Conservation (phyloP, 495 filamentous ascomycete species). For the Tuber indicum region DNA sequence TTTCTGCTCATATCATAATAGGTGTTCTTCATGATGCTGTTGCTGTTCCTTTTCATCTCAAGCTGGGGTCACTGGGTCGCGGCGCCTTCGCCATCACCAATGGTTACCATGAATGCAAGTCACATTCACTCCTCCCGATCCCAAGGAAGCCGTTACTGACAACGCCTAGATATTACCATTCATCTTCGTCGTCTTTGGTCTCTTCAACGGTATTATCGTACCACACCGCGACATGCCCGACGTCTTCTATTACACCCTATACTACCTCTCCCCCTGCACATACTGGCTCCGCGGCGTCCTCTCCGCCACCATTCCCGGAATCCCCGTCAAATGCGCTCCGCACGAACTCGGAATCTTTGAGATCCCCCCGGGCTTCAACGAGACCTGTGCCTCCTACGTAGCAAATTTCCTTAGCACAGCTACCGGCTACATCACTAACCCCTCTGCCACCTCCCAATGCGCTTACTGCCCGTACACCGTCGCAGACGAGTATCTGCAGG, state of each 20-base stretch:
- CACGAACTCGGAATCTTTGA: constrained; percentile 54
- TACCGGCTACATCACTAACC: constrained; percentile 45
- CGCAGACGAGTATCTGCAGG: constrained; percentile 61
- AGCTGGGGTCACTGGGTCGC: constrained; percentile 82
- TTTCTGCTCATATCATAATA: constrained; percentile 47
- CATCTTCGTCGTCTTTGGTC: constrained; percentile 69
- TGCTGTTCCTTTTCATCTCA: constrained; percentile 72
- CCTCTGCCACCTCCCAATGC: constrained; percentile 49
- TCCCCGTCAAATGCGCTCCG: constrained; percentile 51
- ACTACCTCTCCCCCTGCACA: constrained; percentile 63
- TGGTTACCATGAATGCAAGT: constrained; percentile 67
- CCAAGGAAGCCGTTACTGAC: constrained; percentile 42
- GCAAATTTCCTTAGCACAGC: constrained; percentile 49
- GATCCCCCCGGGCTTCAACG: constrained; percentile 55
- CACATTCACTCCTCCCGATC: not conserved
- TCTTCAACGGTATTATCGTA: constrained; percentile 71
- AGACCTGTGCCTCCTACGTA: constrained; percentile 30
- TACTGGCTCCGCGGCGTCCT: constrained; percentile 74
- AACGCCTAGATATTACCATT: constrained; percentile 48
- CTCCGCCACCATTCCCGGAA: constrained; percentile 52
- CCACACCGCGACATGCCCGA: constrained; percentile 56
- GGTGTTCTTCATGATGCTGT: constrained; percentile 72
- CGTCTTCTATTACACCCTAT: constrained; percentile 77
- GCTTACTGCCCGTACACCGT: constrained; percentile 65
- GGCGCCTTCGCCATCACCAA: constrained; percentile 72